These are phyloP conservation scores for Cyberlindnera mycetangii DNA, from an alignment of 805 yeast genomes.

Conservation along the genomic window DNA sequence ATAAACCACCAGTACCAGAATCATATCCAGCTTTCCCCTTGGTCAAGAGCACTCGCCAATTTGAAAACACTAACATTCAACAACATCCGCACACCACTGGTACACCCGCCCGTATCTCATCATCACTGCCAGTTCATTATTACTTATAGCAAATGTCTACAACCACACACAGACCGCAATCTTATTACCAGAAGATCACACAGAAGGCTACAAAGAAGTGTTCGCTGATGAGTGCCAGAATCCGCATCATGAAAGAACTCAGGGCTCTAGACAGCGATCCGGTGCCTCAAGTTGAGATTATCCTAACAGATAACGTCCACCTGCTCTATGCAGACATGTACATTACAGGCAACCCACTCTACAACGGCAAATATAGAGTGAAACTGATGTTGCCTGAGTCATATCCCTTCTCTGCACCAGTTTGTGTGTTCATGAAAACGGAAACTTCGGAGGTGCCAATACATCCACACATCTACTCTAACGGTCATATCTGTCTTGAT, in stretches of 20 bases:
- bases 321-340: constrained; percentile 37
- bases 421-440: constrained; percentile 45
- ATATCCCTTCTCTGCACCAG: constrained; percentile 61
- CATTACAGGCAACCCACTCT: constrained; percentile 36
- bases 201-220: not conserved
- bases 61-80: too few species aligned
- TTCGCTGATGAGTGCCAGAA: constrained; percentile 18
- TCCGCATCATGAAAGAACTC: constrained; percentile 27
- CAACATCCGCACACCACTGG: too few species aligned
- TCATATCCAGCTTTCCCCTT: too few species aligned
- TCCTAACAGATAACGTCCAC: constrained; percentile 32
- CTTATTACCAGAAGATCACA: not conserved
- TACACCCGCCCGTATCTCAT: too few species aligned
- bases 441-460: constrained; percentile 43
- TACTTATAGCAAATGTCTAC: too few species aligned
- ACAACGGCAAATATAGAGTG: constrained; percentile 39
- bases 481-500: constrained; percentile 77
- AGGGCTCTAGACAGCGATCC: constrained; percentile 16
- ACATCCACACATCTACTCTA: constrained; percentile 73
- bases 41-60: too few species aligned
- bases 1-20: too few species aligned
- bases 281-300: constrained; percentile 29
- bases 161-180: not conserved
- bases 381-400: constrained; percentile 39
- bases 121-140: too few species aligned